Evolutionary conservation across 2,329 filamentous ascomycete species (phyloP), one percentile per base, ranked within the genome.

Genomic region (Talaromyces funiculosus): DNA sequence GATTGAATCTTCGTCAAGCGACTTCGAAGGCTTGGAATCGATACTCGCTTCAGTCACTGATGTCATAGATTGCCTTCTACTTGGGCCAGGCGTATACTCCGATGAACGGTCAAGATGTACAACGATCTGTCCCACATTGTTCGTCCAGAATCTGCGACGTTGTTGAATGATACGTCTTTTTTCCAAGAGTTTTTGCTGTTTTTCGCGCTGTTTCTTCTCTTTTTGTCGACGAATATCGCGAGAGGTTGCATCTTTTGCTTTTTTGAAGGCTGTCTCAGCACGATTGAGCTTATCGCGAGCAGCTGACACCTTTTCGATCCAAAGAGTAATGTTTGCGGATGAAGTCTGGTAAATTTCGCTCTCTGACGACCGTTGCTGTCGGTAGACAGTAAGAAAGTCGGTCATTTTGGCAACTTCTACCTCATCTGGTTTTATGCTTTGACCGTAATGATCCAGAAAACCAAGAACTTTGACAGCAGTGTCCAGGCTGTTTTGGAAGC

Each of bases 371-470:
- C 76, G 68, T 59, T 73, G 66, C 5, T 61, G 51, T 6, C 66
- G 64, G 60, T 78, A 80, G 4, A 68, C 63, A 6, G 64, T 47
- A 8, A 80, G 62, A 37, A 76, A 73, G 33, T 72, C 68, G 16
- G 63, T 64, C 47, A 79, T 59, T 16, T 73, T 67, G 7, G 67
- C 61, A 6, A 71, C 66, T 0, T 69, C 68, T n/a, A 68, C 66
- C 10, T 73, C 65, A 9, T 72, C 65, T 0, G 69, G 65, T 1
- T 66, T 62, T 12, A 75, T 64, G 6, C 65, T 68, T 18, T 68
- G 67, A 0, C 69, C 72, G 63, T 75, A 78, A 4, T 62, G 64
- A 26, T 78, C 72, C 35, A 79, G 64, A 9, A 73, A 64, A 1
- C 67, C 40, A 20, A 67, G 47, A 66, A 70, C 42, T 61, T 69